A percentile compares a stretch with the other conserved stretches of the same genome.
Conservation (phyloP, 805 yeast species). For the Candida ortonii region DNA sequence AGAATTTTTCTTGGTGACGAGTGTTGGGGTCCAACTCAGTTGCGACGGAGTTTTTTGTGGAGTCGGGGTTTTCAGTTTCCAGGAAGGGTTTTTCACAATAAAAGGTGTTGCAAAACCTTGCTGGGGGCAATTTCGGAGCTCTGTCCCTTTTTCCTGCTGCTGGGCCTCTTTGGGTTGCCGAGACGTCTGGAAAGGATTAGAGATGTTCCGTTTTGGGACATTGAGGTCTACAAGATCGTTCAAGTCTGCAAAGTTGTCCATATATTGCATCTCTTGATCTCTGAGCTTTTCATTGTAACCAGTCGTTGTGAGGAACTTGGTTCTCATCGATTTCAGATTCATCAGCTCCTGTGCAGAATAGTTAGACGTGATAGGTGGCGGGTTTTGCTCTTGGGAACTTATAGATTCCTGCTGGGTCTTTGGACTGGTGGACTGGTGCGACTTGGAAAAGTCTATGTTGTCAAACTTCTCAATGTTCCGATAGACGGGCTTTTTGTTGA, state of each 20-base stretch:
- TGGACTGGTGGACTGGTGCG: conserved; percentile 3
- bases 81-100: conserved; percentile 24
- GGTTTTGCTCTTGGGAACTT: conserved; percentile 50
- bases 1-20: conserved; percentile 32
- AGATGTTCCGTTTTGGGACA: too few relatives aligned
- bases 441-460: conserved; percentile 21
- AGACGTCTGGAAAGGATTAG: too few relatives aligned
- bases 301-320: too few relatives aligned
- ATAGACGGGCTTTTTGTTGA: conserved; percentile 30
- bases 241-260: too few relatives aligned
- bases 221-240: too few relatives aligned
- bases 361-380: conserved; percentile 24
- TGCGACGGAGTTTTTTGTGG: conserved; percentile 29
- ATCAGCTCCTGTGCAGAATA: conserved; percentile 45
- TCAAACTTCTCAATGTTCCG: conserved; percentile 38
- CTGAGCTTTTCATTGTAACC: too few relatives aligned
- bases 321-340: conserved; percentile 21
- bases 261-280: too few relatives aligned
- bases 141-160: too few relatives aligned
- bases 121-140: too few relatives aligned
- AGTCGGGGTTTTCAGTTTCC: conserved; percentile 29
- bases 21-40: conserved; percentile 34
- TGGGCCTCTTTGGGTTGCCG: too few relatives aligned
- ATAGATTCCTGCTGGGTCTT: conserved; percentile 40
- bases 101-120: conserved; percentile 27